Evolutionary conservation across 345 rosid species (phyloP).

Genomic region (Populus deltoides): DNA sequence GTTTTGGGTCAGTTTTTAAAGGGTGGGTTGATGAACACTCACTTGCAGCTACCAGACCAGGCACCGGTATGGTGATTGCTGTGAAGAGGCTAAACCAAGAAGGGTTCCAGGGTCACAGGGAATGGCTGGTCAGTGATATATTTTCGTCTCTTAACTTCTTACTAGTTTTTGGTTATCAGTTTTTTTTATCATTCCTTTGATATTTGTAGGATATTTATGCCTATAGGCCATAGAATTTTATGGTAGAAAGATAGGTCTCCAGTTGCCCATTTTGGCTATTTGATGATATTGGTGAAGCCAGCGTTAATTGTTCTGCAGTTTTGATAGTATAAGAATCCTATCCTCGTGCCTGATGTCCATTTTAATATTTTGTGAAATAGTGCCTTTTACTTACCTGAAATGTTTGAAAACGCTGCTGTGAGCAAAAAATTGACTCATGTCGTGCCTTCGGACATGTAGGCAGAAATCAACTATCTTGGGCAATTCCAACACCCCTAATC

Average conservation of each 20-base stretch:
- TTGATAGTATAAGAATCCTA: not conserved
- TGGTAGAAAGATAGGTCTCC: no score
- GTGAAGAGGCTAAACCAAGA: slow-evolving; percentile 33
- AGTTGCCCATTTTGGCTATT: no score
- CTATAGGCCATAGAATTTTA: no score
- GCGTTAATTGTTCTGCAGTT: no score
- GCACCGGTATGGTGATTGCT: slow-evolving; percentile 25
- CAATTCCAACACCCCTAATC: slow-evolving; percentile 32
- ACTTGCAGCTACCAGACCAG: slow-evolving; percentile 19
- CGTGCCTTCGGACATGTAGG: slow-evolving; percentile 21
- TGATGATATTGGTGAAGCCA: no score
- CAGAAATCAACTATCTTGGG: slow-evolving; percentile 37
- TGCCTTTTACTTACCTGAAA: not conserved
- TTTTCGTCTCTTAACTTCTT: not conserved
- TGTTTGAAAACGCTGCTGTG: not conserved
- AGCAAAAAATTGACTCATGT: slow-evolving; percentile 4
- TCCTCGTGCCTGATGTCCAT: not conserved
- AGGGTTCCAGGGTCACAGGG: slow-evolving; percentile 27
- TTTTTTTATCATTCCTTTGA: not conserved
- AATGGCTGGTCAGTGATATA: slow-evolving; percentile 32
- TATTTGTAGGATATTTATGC: not conserved
- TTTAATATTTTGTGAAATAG: not conserved
- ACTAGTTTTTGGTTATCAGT: not conserved
- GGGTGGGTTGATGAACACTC: slow-evolving; percentile 30
- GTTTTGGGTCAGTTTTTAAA: slow-evolving; percentile 27